These are phyloP conservation scores for Hymenoscyphus albidus DNA, from an alignment of 2,329 filamentous ascomycete genomes.

Conservation along the genomic window DNA sequence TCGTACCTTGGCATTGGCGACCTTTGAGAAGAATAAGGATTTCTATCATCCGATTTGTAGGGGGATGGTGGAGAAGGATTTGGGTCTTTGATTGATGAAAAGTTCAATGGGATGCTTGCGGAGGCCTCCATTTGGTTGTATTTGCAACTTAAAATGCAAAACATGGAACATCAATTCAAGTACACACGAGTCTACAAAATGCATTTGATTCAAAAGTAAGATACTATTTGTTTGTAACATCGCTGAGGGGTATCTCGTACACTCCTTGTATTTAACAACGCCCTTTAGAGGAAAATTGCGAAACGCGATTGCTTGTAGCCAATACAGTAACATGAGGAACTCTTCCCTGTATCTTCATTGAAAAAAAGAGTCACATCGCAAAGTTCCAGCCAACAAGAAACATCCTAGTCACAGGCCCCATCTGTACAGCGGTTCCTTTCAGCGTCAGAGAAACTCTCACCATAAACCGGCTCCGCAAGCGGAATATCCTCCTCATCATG, in stretches of 20 bases:
- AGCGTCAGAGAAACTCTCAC: background rate
- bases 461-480: background rate
- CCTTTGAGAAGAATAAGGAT: conserved; percentile 80
- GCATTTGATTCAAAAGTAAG: background rate
- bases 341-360: background rate
- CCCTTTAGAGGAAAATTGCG: background rate
- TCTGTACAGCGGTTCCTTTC: background rate
- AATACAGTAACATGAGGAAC: background rate
- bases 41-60: conserved; percentile 96
- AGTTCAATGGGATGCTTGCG: background rate
- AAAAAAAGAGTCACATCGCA: background rate
- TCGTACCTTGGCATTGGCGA: conserved; percentile 68
- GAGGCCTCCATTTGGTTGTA: background rate
- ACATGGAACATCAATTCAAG: background rate
- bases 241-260: background rate
- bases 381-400: no score
- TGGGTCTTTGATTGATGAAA: conserved; percentile 36
- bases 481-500: background rate
- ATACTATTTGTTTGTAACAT: background rate
- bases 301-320: background rate
- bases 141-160: background rate
- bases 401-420: no score
- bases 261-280: background rate
- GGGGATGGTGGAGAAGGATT: conserved; percentile 80
- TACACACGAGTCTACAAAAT: background rate